A percentile compares a stretch with the other conserved stretches of the same genome.
These are phyloP conservation scores for Antitrichia curtipendula DNA, from an alignment of 225 moss, liverwort and hornwort genomes.

Conservation along the genomic window DNA sequence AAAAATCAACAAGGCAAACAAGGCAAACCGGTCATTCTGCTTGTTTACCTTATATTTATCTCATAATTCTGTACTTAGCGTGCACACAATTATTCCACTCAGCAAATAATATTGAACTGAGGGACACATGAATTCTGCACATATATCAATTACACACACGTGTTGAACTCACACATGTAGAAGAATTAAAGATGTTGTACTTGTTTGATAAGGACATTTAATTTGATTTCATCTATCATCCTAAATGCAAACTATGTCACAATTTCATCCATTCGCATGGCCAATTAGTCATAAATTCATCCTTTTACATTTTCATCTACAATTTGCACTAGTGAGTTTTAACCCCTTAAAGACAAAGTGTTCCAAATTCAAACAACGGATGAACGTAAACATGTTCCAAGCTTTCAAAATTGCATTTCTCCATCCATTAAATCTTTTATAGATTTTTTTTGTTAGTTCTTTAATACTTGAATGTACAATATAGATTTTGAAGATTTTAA, in stretches of 20 bases:
- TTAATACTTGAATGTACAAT: fast-evolving
- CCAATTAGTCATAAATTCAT: background rate
- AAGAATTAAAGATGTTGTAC: background rate
- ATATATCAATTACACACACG: background rate
- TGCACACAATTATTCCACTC: background rate
- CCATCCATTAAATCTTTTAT: background rate
- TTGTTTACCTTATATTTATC: no score
- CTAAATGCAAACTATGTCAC: background rate
- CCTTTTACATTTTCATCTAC: background rate
- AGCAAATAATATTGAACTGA: background rate
- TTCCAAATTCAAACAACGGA: background rate
- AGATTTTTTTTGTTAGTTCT: background rate
- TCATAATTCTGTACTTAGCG: background rate
- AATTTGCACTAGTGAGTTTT: background rate
- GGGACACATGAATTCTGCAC: background rate
- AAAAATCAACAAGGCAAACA: background rate
- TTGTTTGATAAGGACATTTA: background rate
- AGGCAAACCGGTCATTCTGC: no score
- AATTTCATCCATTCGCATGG: background rate
- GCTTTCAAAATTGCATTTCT: background rate
- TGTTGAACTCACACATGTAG: background rate
- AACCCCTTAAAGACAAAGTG: fast-evolving
- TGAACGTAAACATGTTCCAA: fast-evolving
- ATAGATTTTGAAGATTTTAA: background rate
- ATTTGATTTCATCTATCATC: no score